Percentiles rank a stretch among this genome's conserved stretches.
phyloP scores from a whole-genome alignment of 257 asterid genomes.

The Nemophila menziesii region DNA sequence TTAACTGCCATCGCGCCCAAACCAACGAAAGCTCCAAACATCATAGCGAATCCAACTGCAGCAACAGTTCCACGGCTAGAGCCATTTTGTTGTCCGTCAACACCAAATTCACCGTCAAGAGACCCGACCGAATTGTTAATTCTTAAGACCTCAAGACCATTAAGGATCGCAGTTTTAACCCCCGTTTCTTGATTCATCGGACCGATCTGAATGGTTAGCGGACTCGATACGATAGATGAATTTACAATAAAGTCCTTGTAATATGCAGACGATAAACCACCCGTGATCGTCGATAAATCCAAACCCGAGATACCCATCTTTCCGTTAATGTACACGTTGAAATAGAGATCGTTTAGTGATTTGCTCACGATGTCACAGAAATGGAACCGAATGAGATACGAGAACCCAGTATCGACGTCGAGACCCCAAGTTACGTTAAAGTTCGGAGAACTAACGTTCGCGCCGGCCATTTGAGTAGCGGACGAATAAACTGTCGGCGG shows the following conservation, averaged over 20 bases:
- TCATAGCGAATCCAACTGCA: constrained; percentile 88
- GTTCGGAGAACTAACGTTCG: constrained; percentile 43
- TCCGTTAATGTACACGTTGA: constrained; percentile 71
- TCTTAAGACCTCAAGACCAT: constrained; percentile 29
- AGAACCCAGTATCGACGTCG: constrained; percentile 44
- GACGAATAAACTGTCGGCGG: constrained; percentile 73
- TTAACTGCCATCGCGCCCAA: constrained; percentile 86
- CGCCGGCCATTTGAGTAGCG: constrained; percentile 64
- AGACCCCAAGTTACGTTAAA: constrained; percentile 75
- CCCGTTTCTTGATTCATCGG: constrained; percentile 28
- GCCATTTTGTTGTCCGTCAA: constrained; percentile 15
- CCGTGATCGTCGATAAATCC: constrained; percentile 25
- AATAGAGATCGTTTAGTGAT: constrained; percentile 59
- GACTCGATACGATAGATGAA: constrained; percentile 19
- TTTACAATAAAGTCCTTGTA: constrained; percentile 34
- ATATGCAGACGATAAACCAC: constrained; percentile 20
- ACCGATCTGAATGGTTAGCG: constrained; percentile 24
- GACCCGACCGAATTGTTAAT: constrained; percentile 38
- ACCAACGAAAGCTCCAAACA: constrained; percentile 85
- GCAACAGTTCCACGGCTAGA: constrained; percentile 50
- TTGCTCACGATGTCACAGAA: constrained; percentile 82
- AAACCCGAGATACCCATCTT: constrained; percentile 39
- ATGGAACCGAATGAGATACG: constrained; percentile 72
- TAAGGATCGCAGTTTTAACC: constrained; percentile 27
- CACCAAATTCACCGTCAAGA: constrained; percentile 31